These are phyloP conservation scores for Colletotrichum brevisporum DNA, from an alignment of 2,329 filamentous ascomycete species.

Conservation along the genomic window DNA sequence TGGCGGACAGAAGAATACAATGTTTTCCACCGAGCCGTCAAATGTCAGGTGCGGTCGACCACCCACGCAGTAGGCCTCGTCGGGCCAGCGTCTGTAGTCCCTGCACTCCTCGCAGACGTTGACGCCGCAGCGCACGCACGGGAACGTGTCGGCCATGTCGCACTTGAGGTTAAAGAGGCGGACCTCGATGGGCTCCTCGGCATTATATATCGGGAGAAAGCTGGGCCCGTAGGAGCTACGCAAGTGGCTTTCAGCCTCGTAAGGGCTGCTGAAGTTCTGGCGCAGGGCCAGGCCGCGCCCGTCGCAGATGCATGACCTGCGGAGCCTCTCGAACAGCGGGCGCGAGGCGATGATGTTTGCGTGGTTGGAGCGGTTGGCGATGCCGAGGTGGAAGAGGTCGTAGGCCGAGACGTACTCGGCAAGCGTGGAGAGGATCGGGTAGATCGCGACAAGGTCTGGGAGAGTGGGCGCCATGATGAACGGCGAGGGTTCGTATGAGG, in stretches of 20 bases:
- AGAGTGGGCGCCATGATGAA: constrained; percentile 2
- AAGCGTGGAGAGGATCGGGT: constrained; percentile 29
- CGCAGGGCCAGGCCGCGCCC: constrained; percentile 29
- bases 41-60: no score
- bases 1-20: constrained; percentile 34
- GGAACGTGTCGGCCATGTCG: constrained; percentile 21
- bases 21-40: no score
- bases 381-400: constrained; percentile 29
- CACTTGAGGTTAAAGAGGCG: constrained; percentile 28
- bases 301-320: constrained; percentile 30
- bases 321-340: constrained; percentile 29
- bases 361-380: constrained; percentile 23
- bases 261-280: constrained; percentile 6
- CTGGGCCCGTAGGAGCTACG: no score
- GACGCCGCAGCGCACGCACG: constrained; percentile 25
- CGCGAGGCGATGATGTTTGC: constrained; percentile 19
- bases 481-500: not conserved
- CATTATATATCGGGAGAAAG: no score
- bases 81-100: constrained; percentile 14
- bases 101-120: constrained; percentile 39
- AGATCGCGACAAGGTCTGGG: constrained; percentile 13
- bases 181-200: constrained; percentile 33
- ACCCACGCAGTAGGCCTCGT: no score
- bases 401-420: constrained; percentile 22
- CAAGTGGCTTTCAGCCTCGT: not conserved